Evolutionary conservation across 2,329 filamentous ascomycete species (phyloP), one percentile per base, ranked within the genome.

Genomic region (Emergomyces pasteurianus): DNA sequence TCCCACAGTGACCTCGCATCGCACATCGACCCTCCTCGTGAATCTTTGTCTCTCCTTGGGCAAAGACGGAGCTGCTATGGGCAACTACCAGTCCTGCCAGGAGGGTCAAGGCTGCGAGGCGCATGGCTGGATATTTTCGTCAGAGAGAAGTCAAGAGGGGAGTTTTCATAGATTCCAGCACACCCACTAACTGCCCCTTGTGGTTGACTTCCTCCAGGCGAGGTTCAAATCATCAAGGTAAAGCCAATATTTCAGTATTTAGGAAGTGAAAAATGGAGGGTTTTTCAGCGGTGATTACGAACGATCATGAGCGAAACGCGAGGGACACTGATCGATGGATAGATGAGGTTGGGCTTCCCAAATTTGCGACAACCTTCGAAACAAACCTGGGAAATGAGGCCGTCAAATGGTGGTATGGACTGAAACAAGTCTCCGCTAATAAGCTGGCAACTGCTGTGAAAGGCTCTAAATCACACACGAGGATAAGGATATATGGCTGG

Each of bases 1-100:
- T 92, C 55, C 94, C 94, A 72, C 94, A 99, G 65, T 95, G 88
- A 8, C 91, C 91, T 57, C 92, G 85, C 64, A 97, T 90, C 0
- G 92, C 90, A 74, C 92, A 97, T 65, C 92, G 83, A 47, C 92
- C 92, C 57, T 86, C 80, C 75, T 96, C 92, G 68, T 96, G 92
- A 65, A 85, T 89, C 58, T 69, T 67, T 5, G 75, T 76, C 52
- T 70, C 70, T 18, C 59, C 61, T 40, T 62, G 58, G 3, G 59
- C 60, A 40, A 61, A 42, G 36, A 60, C 57, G 21, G 47, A 58
- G 49, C 46, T 58, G 42, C 26, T 40, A 21, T 61, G 56, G 38
- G 54, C 52, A 31, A 55, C 42, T 43, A 60, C 40, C 43, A 64
- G 58, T n/a, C 62, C 62, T 1, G 53, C 63, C 38, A 63, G 50